Evolutionary conservation across 192 early-diverging fungal genomes (phyloP), one percentile per base, ranked within the genome.

Genomic region (Podila epigama): DNA sequence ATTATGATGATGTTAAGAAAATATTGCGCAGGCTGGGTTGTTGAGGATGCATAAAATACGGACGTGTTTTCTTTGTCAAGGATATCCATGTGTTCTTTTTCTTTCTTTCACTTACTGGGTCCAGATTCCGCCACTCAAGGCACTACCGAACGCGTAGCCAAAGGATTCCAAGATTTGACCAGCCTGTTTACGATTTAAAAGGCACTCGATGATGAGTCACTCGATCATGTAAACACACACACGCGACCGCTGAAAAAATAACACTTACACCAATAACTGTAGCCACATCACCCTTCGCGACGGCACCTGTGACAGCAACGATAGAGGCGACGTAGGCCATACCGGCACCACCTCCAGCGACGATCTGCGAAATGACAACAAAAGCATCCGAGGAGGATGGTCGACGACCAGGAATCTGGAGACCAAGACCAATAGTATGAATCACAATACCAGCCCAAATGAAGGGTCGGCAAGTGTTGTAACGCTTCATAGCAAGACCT

Each of bases 381-480:
- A 63, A 63, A 12, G 27, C 11, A 18, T 63, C 62, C 7, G 62
- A 53, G 11, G 62, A 63, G 29, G 35, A 27, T 2, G 62, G 62
- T 11, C 28, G 10, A 18, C 62, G 62, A 27, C 50, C 62, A 9
- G 62, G 62, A 6, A 63, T 63, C 51, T 53, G 48, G 10, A 63
- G n/a, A 37, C 62, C 62, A 4, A 63, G 33, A 3, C 62, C 62
- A 7, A 53, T 39, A 1, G 62, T 63, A 13, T 63, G 62, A 25
- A 63, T 29, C 13, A 63, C 13, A 22, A 63, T 63, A 29, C 62
- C 62, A 8, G 25, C 9, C 62, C 62, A 63, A 16, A 63, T 53
- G 20, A 63, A 63, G 6, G 62, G 62, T 6, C 62, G 62, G 62
- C 25, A 53, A 13, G 34, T 63, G 22, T 63, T 63, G 34, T 25